Evolutionary conservation across 2,329 filamentous ascomycete genomes (phyloP), one percentile per base, ranked within the genome.

Genomic region (Microcera coccophila): DNA sequence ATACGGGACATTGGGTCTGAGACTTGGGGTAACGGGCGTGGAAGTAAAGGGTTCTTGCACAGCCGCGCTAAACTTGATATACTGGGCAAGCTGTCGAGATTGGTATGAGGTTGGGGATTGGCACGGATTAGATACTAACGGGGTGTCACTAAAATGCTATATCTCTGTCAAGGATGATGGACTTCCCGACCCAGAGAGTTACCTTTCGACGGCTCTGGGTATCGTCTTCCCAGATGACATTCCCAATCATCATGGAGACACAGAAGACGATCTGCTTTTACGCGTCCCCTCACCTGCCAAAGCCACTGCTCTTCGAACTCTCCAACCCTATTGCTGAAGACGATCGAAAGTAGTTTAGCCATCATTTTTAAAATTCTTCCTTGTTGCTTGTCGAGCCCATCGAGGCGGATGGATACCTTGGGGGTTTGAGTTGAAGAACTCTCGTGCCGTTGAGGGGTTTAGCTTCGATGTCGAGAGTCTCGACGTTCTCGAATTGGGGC

Each of bases 301-400:
- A 58, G 39, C 67, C 70, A 10, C 57, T 78, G 34, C 50, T 60
- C 34, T 65, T 78, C 53, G 64, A 65, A 8, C 67, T 78, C 15
- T 63, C 70, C 17, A 69, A 78, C 53, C 80, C 66, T 11, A 60
- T 67, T 22, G 68, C 62, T 22, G 78, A 82, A 41, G 64, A 72
- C 21, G 76, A 81, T 53, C 67, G 82, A 38, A 62, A 65, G 16
- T 72, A 87, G 34, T 88, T 87, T 59, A 80, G 81, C 48, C 84
- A 89, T 59, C 87, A 83, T 61, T 65, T 88, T 19, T 89, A 84
- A 84, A 89, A 89, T 63, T 73, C 83, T 5, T 73, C 70, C 15
- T 61, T 82, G 36, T 62, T 77, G 49, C 66, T 79, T 2, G 76
- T 74, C 8, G 77, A 79, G 62, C 65, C 79, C 20, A 64, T 81